A percentile compares a stretch with the other conserved stretches of the same genome.
phyloP scores from a whole-genome alignment of 169 alveolate species.

The Amoebophrya sp. region DNA sequence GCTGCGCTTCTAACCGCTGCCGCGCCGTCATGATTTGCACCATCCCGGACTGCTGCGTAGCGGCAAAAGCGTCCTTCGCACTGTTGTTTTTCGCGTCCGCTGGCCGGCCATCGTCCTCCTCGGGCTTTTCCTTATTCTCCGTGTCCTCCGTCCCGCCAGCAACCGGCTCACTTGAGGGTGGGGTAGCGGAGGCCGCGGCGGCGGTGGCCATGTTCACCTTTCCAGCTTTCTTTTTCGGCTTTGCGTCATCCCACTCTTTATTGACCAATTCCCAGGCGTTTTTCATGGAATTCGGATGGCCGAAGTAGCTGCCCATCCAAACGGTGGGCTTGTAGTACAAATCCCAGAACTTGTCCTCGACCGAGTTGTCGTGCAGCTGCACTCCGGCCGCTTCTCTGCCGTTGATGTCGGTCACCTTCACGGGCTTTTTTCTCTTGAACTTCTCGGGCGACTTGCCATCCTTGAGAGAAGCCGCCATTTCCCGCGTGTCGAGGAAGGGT shows the following conservation, averaged over 20 bases:
- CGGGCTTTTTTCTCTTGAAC: neutral
- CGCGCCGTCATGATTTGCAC: too few relatives aligned
- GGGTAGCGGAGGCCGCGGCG: too few relatives aligned
- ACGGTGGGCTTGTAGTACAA: neutral
- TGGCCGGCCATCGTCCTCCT: slow-evolving; percentile 1
- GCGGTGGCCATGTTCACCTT: neutral
- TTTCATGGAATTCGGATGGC: neutral
- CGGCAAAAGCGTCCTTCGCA: neutral
- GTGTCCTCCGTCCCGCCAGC: neutral
- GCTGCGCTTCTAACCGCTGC: neutral
- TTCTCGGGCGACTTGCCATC: neutral
- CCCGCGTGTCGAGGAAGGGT: neutral
- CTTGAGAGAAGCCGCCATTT: neutral
- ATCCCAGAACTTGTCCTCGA: neutral
- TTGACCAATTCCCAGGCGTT: neutral
- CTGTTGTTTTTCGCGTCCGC: neutral
- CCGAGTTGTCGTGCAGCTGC: too few relatives aligned
- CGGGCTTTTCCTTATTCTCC: neutral
- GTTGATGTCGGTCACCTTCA: neutral
- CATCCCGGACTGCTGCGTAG: too few relatives aligned
- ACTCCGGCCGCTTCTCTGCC: neutral
- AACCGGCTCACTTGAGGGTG: too few relatives aligned
- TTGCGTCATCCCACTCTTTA: neutral
- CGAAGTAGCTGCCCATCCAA: slow-evolving; percentile 20
- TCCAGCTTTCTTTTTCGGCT: neutral